A percentile compares a stretch with the other conserved stretches of the same genome.
Conservation (phyloP, 2,329 filamentous ascomycete species). For the Huntiella bhutanensis region DNA sequence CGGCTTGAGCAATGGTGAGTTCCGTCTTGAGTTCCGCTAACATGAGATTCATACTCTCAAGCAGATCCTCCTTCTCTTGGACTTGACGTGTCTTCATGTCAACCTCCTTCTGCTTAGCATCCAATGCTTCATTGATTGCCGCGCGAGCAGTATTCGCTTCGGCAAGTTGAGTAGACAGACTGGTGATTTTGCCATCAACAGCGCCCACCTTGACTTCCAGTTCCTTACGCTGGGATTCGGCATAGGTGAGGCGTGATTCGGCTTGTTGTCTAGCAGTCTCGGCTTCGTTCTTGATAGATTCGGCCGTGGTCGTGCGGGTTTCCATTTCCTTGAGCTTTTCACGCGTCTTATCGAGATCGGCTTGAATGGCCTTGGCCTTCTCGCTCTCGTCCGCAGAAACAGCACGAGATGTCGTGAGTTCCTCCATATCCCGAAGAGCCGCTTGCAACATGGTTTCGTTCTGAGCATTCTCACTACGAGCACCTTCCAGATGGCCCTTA, state of each 20-base stretch:
- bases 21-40: conserved; percentile 42
- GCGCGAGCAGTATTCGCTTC: conserved; percentile 19
- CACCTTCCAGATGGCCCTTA: conserved; percentile 11
- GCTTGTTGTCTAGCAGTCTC: conserved; percentile 12
- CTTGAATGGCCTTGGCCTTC: conserved; percentile 19
- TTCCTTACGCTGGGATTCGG: conserved; percentile 10
- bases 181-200: conserved; percentile 18
- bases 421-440: conserved; percentile 11
- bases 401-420: conserved; percentile 13
- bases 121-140: conserved; percentile 20
- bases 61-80: conserved; percentile 30
- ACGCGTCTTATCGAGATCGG: conserved; percentile 25
- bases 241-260: conserved; percentile 7
- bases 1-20: conserved; percentile 39
- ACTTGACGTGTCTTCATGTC: conserved; percentile 20
- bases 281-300: conserved; percentile 8
- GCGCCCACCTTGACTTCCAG: conserved; percentile 14
- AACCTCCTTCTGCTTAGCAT: conserved; percentile 25
- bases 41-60: conserved; percentile 31
- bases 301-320: conserved; percentile 7
- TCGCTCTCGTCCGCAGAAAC: conserved; percentile 10
- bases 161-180: conserved; percentile 21
- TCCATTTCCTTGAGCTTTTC: conserved; percentile 20
- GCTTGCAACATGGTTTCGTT: conserved; percentile 17
- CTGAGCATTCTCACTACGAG: conserved; percentile 12